phyloP scores from a whole-genome alignment of 768 basidiomycete species.

The Termitomyces sp. region DNA sequence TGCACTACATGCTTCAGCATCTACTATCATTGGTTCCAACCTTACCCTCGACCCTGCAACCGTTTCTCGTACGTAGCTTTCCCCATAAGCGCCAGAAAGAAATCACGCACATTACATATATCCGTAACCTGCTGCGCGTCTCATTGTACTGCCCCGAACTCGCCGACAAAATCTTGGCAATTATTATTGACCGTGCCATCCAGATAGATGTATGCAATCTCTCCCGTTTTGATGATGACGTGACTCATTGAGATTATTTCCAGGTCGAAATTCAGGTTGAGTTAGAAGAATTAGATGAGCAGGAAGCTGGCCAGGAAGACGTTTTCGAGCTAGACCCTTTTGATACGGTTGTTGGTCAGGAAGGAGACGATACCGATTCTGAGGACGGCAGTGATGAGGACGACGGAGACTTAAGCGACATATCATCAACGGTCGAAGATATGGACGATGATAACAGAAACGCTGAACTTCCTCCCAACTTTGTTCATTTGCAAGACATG shows the following conservation, averaged over 20 bases:
- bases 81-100: slow-evolving; percentile 91
- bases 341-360: slow-evolving; percentile 77
- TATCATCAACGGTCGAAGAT: slow-evolving; percentile 67
- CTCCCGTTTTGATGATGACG: background rate
- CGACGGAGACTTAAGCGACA: slow-evolving; percentile 49
- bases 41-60: slow-evolving; percentile 78
- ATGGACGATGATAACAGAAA: slow-evolving; percentile 31
- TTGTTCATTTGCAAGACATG: slow-evolving; percentile 78
- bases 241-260: background rate
- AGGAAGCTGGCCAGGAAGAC: slow-evolving; percentile 46
- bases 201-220: slow-evolving; percentile 78
- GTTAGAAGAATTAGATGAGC: slow-evolving; percentile 82
- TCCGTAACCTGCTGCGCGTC: slow-evolving; percentile 80
- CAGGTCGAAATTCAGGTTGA: slow-evolving; percentile 98
- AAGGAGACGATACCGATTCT: slow-evolving; percentile 51
- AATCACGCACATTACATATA: slow-evolving; percentile 78
- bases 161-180: slow-evolving; percentile 74
- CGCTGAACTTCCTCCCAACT: slow-evolving; percentile 45
- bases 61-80: slow-evolving; percentile 78
- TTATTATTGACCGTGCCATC: slow-evolving; percentile 89
- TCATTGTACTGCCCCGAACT: slow-evolving; percentile 87
- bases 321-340: slow-evolving; percentile 82
- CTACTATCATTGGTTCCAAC: slow-evolving; percentile 91
- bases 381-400: slow-evolving; percentile 46
- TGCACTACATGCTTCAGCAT: slow-evolving; percentile 82